Base-by-base conservation (phyloP, 495 filamentous ascomycete species). In the Penicillium canescens region DNA sequence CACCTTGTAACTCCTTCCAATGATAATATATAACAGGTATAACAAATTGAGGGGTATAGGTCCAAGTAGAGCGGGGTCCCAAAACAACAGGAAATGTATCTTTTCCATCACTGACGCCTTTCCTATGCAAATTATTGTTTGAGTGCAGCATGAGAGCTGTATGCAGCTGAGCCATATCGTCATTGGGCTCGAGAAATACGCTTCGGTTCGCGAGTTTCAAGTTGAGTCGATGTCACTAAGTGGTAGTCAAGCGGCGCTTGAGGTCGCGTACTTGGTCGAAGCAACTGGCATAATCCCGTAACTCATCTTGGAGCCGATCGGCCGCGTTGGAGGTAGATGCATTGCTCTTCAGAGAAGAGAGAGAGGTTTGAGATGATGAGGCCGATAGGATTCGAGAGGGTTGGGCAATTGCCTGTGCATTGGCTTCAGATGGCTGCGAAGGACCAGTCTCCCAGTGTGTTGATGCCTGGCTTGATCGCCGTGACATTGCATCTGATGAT, bases 351-450 rank as follows among this genome's bases (percentile, higher is more conserved):
- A 92, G 81, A 16, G 91, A 96, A 56, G 83, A 88, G 33, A 96
- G 81, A 43, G 90, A 95, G 48, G 88, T 89, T 61, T 90, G 88
- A 6, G 92, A 96, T 24, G 87, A 88, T 26, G 92, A 94, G 9
- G 89, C 86, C 3, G 89, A 90, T 35, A 93, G 78, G 56, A 61
- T 53, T 42, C 56, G 61, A 48, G 59, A 53, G 34, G 68, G 48
- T 60, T 43, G 54, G 26, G 57, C 38, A 4, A 55, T 50, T 0
- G 42, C 39, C 14, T 20, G 47, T 14, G 56, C 55, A 13, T 63
- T 41, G 14, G 38, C 64, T 47, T 46, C 50, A 44, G 51, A 60
- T 48, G 5, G 28, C 9, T 58, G 52, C 54, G 70, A 44, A 57
- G 31, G 71, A 55, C 61, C 59, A 65, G 59, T 64, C 61, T 59